Conservation (phyloP, 2,329 filamentous ascomycete genomes). For the Eutypa lata region DNA sequence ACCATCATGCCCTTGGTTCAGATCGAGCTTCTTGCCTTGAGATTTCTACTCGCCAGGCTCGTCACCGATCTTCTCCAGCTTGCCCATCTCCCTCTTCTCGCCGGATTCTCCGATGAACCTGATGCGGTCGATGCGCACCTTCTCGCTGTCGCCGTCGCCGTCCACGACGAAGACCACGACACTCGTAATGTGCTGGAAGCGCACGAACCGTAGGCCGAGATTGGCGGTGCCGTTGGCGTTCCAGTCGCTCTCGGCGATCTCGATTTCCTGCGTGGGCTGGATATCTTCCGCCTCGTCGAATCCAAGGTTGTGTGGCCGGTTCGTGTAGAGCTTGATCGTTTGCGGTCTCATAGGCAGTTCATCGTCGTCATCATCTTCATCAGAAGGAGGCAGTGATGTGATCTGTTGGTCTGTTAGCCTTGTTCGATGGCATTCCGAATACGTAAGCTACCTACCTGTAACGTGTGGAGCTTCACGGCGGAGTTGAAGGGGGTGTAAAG, state of each 20-base stretch:
- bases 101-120: constrained; percentile 84
- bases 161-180: constrained; percentile 86
- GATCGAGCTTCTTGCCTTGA: neutral
- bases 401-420: constrained; percentile 53
- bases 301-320: constrained; percentile 84
- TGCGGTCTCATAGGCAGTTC: constrained; percentile 77
- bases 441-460: constrained; percentile 49
- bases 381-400: constrained; percentile 68
- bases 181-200: constrained; percentile 91
- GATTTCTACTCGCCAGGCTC: constrained; percentile 56
- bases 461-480: constrained; percentile 83
- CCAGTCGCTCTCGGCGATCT: constrained; percentile 76
- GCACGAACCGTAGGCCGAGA: constrained; percentile 80
- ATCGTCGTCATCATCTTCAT: constrained; percentile 60
- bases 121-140: constrained; percentile 77
- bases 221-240: constrained; percentile 72
- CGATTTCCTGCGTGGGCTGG: constrained; percentile 74
- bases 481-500: constrained; percentile 87
- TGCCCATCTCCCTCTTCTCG: constrained; percentile 89
- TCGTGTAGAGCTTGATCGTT: constrained; percentile 81
- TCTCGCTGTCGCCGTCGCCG: constrained; percentile 79
- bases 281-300: constrained; percentile 94
- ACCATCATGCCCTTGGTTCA: neutral
- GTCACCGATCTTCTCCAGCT: constrained; percentile 90
- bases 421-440: constrained; percentile 1